Percentiles rank a stretch among this genome's conserved stretches.
These are phyloP conservation scores for Pythium coloratum DNA, from an alignment of 352 stramenopile species.

Conservation along the genomic window DNA sequence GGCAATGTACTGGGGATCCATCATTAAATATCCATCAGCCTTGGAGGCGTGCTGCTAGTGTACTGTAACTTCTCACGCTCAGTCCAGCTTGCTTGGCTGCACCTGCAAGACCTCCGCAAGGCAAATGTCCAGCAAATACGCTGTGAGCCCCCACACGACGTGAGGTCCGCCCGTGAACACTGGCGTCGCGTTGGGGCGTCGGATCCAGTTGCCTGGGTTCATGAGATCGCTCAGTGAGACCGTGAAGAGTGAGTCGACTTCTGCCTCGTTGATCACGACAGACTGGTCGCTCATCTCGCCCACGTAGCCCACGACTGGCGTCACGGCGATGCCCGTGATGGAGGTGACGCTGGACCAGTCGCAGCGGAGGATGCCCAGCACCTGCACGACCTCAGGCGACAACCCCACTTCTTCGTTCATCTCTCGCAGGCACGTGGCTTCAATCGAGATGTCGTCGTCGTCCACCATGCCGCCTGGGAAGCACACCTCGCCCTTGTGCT, in stretches of 20 bases:
- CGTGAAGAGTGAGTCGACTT: constrained; percentile 96
- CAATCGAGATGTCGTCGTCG: constrained; percentile 90
- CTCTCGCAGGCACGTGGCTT: constrained; percentile 95
- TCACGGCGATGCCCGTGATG: constrained; percentile 97
- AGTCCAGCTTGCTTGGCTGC: constrained; percentile 4
- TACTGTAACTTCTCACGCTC: background rate
- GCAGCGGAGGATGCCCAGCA: constrained; percentile 94
- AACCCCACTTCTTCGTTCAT: constrained; percentile 98
- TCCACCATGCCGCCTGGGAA: constrained; percentile 97
- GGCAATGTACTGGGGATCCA: constrained; percentile 1
- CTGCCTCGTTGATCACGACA: constrained; percentile 93
- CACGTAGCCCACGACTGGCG: constrained; percentile 95
- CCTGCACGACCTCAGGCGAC: constrained; percentile 70
- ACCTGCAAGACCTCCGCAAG: constrained; percentile 67
- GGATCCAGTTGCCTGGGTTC: constrained; percentile 82
- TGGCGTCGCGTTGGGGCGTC: constrained; percentile 74
- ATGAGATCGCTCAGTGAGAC: constrained; percentile 90
- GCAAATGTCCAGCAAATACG: constrained; percentile 94
- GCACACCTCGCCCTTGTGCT: constrained; percentile 96
- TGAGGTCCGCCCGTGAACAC: constrained; percentile 95
- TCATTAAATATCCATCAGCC: constrained; percentile 20
- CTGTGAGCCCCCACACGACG: constrained; percentile 96
- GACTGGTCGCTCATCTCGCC: constrained; percentile 91
- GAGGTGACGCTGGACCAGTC: constrained; percentile 96
- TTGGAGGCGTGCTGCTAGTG: background rate